Percentiles rank a stretch among this genome's conserved stretches.
Conservation (phyloP, 164 flowering plant genomes). For the Taxillus chinensis region DNA sequence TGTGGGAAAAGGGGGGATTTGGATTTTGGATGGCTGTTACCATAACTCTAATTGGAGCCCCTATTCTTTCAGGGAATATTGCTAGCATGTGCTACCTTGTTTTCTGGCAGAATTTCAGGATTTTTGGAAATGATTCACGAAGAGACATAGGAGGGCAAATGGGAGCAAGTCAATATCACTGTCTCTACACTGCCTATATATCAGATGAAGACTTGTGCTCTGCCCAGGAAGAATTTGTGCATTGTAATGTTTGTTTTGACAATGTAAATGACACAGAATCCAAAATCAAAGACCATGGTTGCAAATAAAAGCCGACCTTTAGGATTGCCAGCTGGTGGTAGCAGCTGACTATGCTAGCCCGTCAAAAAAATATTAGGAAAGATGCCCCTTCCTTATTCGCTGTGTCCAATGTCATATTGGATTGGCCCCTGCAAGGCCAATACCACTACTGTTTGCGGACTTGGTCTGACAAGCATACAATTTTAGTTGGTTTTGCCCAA, state of each 20-base stretch:
- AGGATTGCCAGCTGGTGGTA: no score
- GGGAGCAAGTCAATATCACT: constrained; percentile 88
- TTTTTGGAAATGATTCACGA: constrained; percentile 46
- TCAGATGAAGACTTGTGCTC: constrained; percentile 80
- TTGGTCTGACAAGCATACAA: no score
- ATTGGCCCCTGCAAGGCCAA: no score
- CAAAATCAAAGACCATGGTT: no score
- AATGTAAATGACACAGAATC: background rate
- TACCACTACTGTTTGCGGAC: no score
- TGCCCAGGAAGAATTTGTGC: constrained; percentile 70
- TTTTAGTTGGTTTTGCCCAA: no score
- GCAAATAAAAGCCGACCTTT: no score
- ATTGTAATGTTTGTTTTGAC: constrained; percentile 25
- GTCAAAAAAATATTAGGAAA: no score
- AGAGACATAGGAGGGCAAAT: constrained; percentile 66
- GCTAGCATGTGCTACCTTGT: constrained; percentile 82
- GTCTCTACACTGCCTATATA: constrained; percentile 44
- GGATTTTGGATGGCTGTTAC: no score
- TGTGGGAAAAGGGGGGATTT: constrained; percentile 35
- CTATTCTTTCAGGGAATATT: constrained; percentile 67
- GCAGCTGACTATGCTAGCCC: no score
- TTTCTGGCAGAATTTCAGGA: constrained; percentile 49
- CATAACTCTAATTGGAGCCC: constrained; percentile 52
- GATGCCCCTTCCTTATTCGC: no score
- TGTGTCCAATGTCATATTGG: no score